phyloP scores from a whole-genome alignment of 2,329 filamentous ascomycete genomes.

The Coleophoma eucalyptorum region DNA sequence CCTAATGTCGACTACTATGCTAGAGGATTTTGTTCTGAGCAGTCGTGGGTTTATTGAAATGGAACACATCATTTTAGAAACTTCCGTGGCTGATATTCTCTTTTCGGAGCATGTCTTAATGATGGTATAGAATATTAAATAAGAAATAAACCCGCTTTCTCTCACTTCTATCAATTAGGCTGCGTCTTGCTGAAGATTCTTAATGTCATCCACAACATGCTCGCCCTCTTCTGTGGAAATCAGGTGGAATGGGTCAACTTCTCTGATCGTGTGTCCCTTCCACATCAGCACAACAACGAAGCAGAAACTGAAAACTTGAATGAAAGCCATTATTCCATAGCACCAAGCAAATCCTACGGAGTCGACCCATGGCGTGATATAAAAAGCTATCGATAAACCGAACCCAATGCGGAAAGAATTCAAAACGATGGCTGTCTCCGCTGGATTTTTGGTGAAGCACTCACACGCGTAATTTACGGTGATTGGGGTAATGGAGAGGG shows the following conservation, averaged over 20 bases:
- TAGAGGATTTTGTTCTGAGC: too few relatives aligned
- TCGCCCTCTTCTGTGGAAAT: constrained; percentile 24
- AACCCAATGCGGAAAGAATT: constrained; percentile 32
- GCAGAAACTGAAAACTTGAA: constrained; percentile 23
- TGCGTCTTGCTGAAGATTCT: background rate
- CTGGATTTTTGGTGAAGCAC: constrained; percentile 31
- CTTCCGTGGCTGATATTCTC: too few relatives aligned
- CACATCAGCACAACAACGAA: constrained; percentile 25
- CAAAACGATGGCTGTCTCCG: constrained; percentile 30
- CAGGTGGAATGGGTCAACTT: constrained; percentile 9
- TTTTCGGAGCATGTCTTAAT: too few relatives aligned
- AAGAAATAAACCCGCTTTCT: too few relatives aligned
- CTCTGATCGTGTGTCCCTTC: constrained; percentile 22
- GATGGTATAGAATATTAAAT: too few relatives aligned
- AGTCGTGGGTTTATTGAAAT: too few relatives aligned
- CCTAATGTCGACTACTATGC: too few relatives aligned
- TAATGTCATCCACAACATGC: constrained; percentile 11
- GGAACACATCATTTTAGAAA: too few relatives aligned
- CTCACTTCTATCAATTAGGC: background rate
- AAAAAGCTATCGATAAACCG: constrained; percentile 34
- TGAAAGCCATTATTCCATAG: constrained; percentile 37
- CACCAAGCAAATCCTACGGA: constrained; percentile 33
- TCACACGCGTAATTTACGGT: constrained; percentile 21
- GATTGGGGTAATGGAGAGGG: constrained; percentile 8
- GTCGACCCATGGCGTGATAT: constrained; percentile 32